These are phyloP conservation scores for Phlegmacium glaucopus DNA, from an alignment of 768 basidiomycete species.

Conservation along the genomic window DNA sequence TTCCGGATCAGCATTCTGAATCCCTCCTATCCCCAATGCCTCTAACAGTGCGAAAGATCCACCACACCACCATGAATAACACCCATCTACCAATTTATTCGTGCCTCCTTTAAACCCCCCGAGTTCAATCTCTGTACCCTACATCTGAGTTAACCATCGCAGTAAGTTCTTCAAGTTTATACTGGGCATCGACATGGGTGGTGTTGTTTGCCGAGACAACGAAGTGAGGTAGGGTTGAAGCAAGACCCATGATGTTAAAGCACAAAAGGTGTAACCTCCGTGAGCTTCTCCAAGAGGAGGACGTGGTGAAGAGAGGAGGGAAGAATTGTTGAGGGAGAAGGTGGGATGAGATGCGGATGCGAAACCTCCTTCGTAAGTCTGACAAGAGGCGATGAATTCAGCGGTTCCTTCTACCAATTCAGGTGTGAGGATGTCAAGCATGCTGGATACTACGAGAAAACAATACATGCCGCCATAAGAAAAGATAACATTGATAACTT, in stretches of 20 bases:
- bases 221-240: conserved; percentile 52
- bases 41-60: conserved; percentile 81
- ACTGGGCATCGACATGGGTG: conserved; percentile 79
- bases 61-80: conserved; percentile 99
- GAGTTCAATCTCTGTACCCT: conserved; percentile 76
- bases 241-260: conserved; percentile 80
- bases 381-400: conserved; percentile 82
- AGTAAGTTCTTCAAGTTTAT: too few relatives aligned
- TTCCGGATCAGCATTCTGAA: conserved; percentile 31
- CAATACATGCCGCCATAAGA: conserved; percentile 82
- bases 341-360: conserved; percentile 75
- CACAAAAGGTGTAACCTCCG: conserved; percentile 96
- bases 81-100: conserved; percentile 99
- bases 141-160: conserved; percentile 49
- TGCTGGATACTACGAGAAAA: conserved; percentile 75
- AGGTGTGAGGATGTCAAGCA: conserved; percentile 86
- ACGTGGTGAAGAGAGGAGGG: conserved; percentile 40
- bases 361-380: conserved; percentile 98
- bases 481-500: too few relatives aligned
- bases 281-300: conserved; percentile 94
- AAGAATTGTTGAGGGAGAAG: conserved; percentile 30
- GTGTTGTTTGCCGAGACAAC: conserved; percentile 23
- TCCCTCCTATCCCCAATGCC: conserved; percentile 42
- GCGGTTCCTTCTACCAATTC: conserved; percentile 77
- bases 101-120: conserved; percentile 93